Evolutionary conservation across 2,329 filamentous ascomycete genomes (phyloP).

Genomic region (Curvularia sp.): DNA sequence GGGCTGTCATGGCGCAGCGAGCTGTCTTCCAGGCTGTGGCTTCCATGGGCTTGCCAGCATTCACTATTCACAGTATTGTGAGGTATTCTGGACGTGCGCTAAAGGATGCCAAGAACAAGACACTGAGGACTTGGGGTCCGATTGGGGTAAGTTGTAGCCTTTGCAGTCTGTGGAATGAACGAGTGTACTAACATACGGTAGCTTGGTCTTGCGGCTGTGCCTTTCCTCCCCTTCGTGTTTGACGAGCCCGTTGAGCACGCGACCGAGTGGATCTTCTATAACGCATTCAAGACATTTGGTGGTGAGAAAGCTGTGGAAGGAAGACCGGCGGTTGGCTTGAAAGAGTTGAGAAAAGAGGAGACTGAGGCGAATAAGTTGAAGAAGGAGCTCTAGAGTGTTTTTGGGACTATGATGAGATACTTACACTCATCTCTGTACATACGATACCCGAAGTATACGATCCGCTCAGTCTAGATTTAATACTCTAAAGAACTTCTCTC

Average conservation of each 20-base stretch:
- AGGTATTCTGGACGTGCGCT: conserved; percentile 86
- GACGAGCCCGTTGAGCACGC: conserved; percentile 92
- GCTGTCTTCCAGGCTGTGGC: conserved; percentile 90
- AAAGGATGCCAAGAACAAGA: conserved; percentile 79
- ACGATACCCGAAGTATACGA: conserved; percentile 3
- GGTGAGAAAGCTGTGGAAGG: conserved; percentile 64
- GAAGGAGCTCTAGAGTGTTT: conserved; percentile 47
- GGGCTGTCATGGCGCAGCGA: conserved; percentile 88
- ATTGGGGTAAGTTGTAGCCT: conserved; percentile 73
- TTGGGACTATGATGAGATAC: neutral
- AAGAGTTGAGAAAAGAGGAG: conserved; percentile 47
- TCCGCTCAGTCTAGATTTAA: conserved; percentile 14
- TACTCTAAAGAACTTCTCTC: neutral
- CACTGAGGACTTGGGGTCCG: conserved; percentile 82
- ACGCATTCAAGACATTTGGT: conserved; percentile 75
- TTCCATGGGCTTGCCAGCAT: conserved; percentile 91
- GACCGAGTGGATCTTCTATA: conserved; percentile 89
- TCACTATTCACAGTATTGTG: conserved; percentile 93
- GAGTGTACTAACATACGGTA: conserved; percentile 36
- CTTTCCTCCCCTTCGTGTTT: conserved; percentile 82
- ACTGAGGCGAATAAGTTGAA: conserved; percentile 39
- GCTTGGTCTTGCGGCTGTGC: conserved; percentile 71
- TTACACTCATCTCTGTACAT: neutral
- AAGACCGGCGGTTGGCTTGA: conserved; percentile 48
- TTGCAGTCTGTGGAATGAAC: neutral